Conservation (phyloP, 257 asterid genomes). For the Solanum appendiculatum region DNA sequence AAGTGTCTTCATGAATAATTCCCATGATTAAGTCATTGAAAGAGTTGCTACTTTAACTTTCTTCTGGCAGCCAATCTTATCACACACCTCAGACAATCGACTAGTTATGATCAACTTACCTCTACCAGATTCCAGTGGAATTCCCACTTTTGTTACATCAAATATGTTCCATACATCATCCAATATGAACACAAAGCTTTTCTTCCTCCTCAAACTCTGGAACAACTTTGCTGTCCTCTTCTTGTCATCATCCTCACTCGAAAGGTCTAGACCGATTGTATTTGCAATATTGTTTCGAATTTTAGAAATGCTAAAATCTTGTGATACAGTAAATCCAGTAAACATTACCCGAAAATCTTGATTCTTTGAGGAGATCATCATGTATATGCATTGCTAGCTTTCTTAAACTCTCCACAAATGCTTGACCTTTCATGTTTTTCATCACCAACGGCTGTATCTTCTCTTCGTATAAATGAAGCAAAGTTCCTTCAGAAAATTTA, state of each 20-base stretch:
- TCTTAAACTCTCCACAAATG: background rate
- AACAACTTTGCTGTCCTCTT: background rate
- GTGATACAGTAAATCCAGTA: background rate
- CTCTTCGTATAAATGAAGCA: background rate
- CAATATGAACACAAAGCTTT: background rate
- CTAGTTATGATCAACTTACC: conserved; percentile 13
- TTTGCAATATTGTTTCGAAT: background rate
- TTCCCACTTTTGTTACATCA: background rate
- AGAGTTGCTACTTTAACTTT: conserved; percentile 6
- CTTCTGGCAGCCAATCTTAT: conserved; percentile 5
- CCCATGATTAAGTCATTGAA: conserved; percentile 12
- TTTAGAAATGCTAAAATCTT: background rate
- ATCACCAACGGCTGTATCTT: background rate
- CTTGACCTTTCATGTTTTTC: background rate
- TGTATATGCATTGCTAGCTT: background rate
- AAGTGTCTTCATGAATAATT: conserved; percentile 6
- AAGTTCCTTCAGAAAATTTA: background rate
- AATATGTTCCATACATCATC: conserved; percentile 7
- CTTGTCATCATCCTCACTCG: background rate
- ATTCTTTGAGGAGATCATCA: background rate
- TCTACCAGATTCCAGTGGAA: background rate
- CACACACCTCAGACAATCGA: background rate
- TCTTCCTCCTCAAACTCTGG: background rate
- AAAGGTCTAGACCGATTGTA: background rate
- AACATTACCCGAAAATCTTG: background rate